A percentile compares a stretch with the other conserved stretches of the same genome.
Evolutionary conservation across 225 moss, liverwort and hornwort genomes (phyloP).

Genomic region (Neckera pumila): DNA sequence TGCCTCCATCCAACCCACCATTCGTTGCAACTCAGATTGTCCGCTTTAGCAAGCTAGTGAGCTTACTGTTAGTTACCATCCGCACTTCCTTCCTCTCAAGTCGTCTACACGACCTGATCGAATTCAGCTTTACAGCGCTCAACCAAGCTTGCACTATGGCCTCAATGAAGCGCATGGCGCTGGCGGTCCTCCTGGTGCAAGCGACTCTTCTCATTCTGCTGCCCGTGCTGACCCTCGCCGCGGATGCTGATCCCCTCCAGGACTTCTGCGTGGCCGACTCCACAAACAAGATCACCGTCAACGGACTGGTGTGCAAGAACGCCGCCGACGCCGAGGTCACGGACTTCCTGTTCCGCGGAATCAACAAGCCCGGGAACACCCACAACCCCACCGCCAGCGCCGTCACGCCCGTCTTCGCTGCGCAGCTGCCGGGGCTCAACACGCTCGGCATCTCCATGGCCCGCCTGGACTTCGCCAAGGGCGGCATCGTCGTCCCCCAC

Average conservation of each 20-base stretch:
- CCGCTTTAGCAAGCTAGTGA: not conserved
- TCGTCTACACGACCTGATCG: not conserved
- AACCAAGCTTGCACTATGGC: not conserved
- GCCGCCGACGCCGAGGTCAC: not conserved
- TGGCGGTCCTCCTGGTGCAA: not conserved
- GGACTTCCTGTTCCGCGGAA: slow-evolving; percentile 1
- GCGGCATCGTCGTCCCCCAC: not conserved
- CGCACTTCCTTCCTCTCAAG: not conserved
- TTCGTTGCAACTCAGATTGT: not conserved
- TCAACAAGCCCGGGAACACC: not conserved
- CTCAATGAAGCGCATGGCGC: not conserved
- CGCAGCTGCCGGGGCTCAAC: slow-evolving; percentile 4
- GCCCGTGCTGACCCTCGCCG: not conserved
- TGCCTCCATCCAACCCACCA: not conserved
- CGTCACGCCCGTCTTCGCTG: not conserved
- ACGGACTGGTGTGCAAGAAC: slow-evolving; percentile 7
- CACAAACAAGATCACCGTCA: not conserved
- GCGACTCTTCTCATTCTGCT: not conserved
- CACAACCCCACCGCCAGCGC: not conserved
- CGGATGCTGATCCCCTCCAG: not conserved
- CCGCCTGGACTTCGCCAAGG: not conserved
- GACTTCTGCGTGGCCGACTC: slow-evolving; percentile 10
- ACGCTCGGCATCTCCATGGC: not conserved
- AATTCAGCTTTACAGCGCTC: not conserved
- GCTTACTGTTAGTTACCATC: not conserved